Evolutionary conservation across 345 rosid species (phyloP), one percentile per base, ranked within the genome.

Genomic region (Melaleuca quinquenervia): DNA sequence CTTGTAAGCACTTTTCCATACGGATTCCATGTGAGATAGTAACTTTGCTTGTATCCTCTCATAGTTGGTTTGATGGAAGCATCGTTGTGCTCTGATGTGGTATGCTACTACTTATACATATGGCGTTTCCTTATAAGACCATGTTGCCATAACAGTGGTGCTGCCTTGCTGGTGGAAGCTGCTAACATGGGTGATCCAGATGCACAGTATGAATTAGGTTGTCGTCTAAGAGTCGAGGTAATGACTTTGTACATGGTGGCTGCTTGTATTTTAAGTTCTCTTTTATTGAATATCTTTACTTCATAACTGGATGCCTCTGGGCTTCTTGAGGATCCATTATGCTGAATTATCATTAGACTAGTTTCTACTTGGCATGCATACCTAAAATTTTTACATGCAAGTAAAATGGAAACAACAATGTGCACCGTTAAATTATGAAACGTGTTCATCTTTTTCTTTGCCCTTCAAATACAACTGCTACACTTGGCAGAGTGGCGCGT

Each of bases 161-260:
- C 96, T 90, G 96, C 99, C 83, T 92, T 97, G 91, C 90, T 97
- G 82, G 96, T 95, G 24, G 98, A 97, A 91, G 96, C 99, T 90
- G 98, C 98, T 56, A 92, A 95, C 53, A 96, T 97, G 98, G 99
- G 99, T 56, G 91, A 97, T 92, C 91, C 97, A 45, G 96, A 97
- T 84, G 98, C 98, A 60, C 98, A 94, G 14, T 97, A 92, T 87
- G 98, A 94, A 87, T 87, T 97, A 85, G 98, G 96, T 56, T 94
- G 99, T 88, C 96, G 88, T 80, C 88, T 97, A 85, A 94, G 99
- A 91, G 91, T 95, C 20, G 95, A 94, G 95, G 98, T 96, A 74
- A 87, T 93, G 52, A 82, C 85, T 86, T 74, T 75, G 55, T 64
- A 16, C 78, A 16, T 64, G 45, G 78, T 64, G 45, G 78, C 78